Evolutionary conservation across 768 basidiomycete species (phyloP), one percentile per base, ranked within the genome.

Genomic region (Kwoniella sp.): DNA sequence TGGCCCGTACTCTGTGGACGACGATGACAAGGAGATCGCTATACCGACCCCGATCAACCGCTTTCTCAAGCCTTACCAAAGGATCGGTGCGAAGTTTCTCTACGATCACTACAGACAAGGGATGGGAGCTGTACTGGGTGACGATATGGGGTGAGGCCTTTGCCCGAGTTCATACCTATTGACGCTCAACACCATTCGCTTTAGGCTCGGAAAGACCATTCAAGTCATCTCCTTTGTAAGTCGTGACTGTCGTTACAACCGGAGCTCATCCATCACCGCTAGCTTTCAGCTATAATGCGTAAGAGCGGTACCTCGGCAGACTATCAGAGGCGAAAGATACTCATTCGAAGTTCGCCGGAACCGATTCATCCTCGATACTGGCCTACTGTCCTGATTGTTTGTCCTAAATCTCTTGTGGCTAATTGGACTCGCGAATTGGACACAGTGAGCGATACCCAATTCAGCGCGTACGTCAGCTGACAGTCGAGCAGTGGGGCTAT

Each of bases 11-110:
- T 19, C 42, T 1, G 50, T 71, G 12, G 73, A 71, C 42, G 53
- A 52, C 0, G 34, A 47, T 12, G 20, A 37, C 5, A 45, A 34
- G 6, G 55, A 56, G 4, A 65, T 73, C 15, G 53, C 53, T 6
- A 57, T 78, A 19, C 76, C 76, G 0, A 56, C 65, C 8, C 51
- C 71, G 3, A 84, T 95, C 63, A 93, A 92, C 71, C 83, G 84
- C 0, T 88, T 84, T 70, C 77, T 96, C n/a, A 84, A 92, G 47
- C 82, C 84, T 28, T 98, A 98, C 65, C 93, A 98, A 65, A 80
- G 89, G 28, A 84, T 90, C 10, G 93, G 93, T 7, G 82, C 87
- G 11, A 73, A 78, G 34, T 96, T 96, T 74, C 80, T 96, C 42
- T 95, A 82, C 75, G 77, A 80, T 12, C 79, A 84, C 39, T 95